Evolutionary conservation across 1,284 basidiomycete genomes (phyloP), one percentile per base, ranked within the genome.

Genomic region (Sutorius eximius): DNA sequence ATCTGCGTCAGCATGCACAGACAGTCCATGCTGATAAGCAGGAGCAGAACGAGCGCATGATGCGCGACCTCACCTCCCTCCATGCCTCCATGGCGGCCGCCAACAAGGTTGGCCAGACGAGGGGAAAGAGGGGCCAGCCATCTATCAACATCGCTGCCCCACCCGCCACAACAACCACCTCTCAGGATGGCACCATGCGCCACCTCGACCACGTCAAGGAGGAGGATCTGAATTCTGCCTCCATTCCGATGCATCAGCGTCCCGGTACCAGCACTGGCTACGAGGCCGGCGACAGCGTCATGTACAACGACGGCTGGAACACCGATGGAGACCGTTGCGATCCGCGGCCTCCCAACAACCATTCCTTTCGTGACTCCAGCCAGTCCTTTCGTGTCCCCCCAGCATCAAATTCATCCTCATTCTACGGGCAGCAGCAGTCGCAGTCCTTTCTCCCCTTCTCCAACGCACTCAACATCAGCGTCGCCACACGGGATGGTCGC

Each of bases 1-100:
- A 98, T 70, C 82, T 98, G 12, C 86, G 95, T 45, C 95, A 98
- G 68, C 95, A 98, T 72, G 92, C 95, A 0, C 91, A 95, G 75
- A 97, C 95, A 4, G 94, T 97, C 2, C 95, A 98, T 68, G 87
- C 93, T 27, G 93, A 97, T 68, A 91, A 90, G 74, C 82, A 82
- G 68, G 87, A 91, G 0, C 82, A 87, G 69, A 98, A 98, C 77
- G 92, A 95, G 70, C 77, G 82, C 43, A 95, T 95, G 91, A 92
- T 96, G 84, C 85, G 87, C 60, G 89, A 93, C 54, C 85, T 97
- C 55, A 90, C 90, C 34, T 82, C 86, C 3, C 81, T 96, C 32
- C 94, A 97, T 63, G 89, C 93, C 30, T 84, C 82, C 48, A 91
- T 97, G 85, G 83, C 85, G 20, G 86, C 86, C 13, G 83, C 83